Conservation (phyloP, 108 stramenopile species). For the Chaetoceros tenuissimus region DNA sequence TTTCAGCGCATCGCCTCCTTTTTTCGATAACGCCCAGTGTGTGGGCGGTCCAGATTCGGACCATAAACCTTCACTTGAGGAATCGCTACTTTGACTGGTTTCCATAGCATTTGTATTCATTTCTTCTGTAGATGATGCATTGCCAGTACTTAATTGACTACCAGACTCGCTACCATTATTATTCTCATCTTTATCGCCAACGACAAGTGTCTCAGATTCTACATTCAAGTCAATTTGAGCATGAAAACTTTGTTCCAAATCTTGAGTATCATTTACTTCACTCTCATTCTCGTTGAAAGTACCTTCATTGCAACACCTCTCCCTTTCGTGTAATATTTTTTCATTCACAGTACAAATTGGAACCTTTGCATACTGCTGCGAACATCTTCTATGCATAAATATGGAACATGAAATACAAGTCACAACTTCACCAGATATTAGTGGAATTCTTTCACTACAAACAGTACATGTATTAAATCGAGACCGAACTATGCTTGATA, state of each 20-base stretch:
- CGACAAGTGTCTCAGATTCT: background rate
- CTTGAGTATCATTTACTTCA: background rate
- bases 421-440: conserved; percentile 21
- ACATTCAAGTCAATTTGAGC: background rate
- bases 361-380: conserved; percentile 15
- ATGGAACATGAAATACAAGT: conserved; percentile 57
- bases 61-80: too few species aligned
- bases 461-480: background rate
- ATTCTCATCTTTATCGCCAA: too few species aligned
- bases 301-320: too few species aligned
- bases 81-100: too few species aligned
- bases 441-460: background rate
- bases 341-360: background rate
- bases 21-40: too few species aligned
- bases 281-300: background rate
- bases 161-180: too few species aligned
- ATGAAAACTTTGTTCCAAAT: background rate
- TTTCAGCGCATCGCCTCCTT: too few species aligned
- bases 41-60: too few species aligned
- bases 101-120: too few species aligned
- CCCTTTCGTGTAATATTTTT: background rate
- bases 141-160: too few species aligned
- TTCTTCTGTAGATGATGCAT: too few species aligned
- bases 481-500: background rate
- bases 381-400: conserved; percentile 68